Evolutionary conservation across 2,329 filamentous ascomycete species (phyloP), one percentile per base, ranked within the genome.

Genomic region (Fulvia fulva): DNA sequence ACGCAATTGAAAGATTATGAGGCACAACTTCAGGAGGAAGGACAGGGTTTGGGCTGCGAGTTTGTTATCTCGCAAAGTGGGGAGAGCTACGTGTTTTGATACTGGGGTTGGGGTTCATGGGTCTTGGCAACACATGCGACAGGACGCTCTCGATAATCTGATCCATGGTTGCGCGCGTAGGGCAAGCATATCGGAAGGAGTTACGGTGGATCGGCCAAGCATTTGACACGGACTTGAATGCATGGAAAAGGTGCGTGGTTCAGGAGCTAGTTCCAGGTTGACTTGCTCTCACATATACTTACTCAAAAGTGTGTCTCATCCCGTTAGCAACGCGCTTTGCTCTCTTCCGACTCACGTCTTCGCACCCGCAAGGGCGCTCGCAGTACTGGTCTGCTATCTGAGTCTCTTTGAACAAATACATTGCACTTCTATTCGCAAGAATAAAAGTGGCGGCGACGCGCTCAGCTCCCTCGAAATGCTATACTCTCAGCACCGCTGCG

Each of bases 31-130:
- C 68, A 68, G 34, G 71, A 74, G 28, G 75, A 79, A 54, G 83
- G 84, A 12, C 81, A 77, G 8, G 81, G 82, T 47, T 73, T 96
- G 50, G 93, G 92, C 0, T 95, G 90, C 71, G 84, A 89, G 64
- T 97, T 95, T 74, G 76, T 88, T 32, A 79, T 96, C 49, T 87
- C 89, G 12, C 78, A 79, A 64, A 78, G 81, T 51, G 90, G 90
- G 3, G 83, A 88, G 73, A 75, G 73, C 63, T 81, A 80, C 71
- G 77, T 71, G 73, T 79, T 81, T 65, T 80, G 64, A 72, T 30
- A 32, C n/a, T 16, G n/a, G 37, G 37, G 28, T 8, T 53, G 22
- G 22, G 37, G 9, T 41, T 22, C 1, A 7, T n/a, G 7, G 21
- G n/a, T 37, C 25, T 16, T 32, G 19, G 43, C 26, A 22, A 25